Evolutionary conservation across 169 alveolate genomes (phyloP).

Genomic region (Cryptosporidium viatorum): DNA sequence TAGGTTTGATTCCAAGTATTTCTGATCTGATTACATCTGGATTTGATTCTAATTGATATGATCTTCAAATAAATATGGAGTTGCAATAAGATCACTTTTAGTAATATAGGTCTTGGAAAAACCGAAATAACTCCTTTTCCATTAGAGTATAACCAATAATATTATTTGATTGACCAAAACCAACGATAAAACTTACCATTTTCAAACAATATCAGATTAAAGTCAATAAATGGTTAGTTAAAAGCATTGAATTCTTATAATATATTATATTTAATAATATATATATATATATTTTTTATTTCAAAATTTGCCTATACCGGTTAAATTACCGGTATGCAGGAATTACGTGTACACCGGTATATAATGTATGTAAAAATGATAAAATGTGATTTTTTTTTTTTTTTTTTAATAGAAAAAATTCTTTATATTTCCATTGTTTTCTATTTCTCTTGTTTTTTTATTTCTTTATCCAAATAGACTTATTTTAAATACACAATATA

Average conservation of each 20-base stretch:
- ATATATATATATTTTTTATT: background rate
- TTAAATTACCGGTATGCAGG: background rate
- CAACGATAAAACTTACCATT: constrained; percentile 13
- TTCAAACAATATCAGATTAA: background rate
- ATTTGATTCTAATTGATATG: background rate
- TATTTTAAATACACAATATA: no score
- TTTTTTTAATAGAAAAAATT: background rate
- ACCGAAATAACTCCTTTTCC: background rate
- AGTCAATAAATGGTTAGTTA: background rate
- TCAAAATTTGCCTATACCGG: constrained; percentile 2
- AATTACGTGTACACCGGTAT: background rate
- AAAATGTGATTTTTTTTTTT: background rate
- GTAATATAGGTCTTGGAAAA: no score
- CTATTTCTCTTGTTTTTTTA: background rate
- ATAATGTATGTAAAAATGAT: background rate
- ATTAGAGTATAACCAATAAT: background rate
- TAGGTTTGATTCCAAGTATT: background rate
- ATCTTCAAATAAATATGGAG: no score
- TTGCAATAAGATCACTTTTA: no score
- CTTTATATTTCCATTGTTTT: background rate
- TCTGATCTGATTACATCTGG: background rate
- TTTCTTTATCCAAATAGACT: background rate
- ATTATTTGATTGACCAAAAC: background rate
- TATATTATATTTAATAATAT: no score
- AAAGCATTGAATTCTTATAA: background rate